Evolutionary conservation across 2,329 filamentous ascomycete species (phyloP).

Genomic region (Elsinoe fawcettii): DNA sequence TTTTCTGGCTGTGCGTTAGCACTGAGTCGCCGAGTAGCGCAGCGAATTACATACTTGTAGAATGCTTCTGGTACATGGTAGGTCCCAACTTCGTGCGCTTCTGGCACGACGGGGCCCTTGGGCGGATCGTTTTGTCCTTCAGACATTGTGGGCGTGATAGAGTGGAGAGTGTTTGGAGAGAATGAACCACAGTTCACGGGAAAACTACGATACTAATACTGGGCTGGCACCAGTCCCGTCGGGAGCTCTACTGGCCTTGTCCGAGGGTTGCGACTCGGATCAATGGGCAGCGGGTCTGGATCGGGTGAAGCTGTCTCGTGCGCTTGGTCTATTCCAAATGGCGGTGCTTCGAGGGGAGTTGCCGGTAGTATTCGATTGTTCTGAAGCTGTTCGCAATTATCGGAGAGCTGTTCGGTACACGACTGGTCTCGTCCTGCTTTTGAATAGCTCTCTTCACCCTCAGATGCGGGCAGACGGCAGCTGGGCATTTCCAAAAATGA

Average conservation of each 20-base stretch:
- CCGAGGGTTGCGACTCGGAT: slow-evolving; percentile 15
- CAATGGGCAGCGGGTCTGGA: slow-evolving; percentile 13
- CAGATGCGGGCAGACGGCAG: slow-evolving; percentile 12
- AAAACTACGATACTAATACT: slow-evolving; percentile 5
- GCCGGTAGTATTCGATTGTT: not conserved
- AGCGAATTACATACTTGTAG: slow-evolving; percentile 39
- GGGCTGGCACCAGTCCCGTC: slow-evolving; percentile 2
- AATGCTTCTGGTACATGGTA: slow-evolving; percentile 55
- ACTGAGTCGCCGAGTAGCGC: too few species aligned
- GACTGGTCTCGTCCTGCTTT: not conserved
- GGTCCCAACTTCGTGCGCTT: slow-evolving; percentile 70
- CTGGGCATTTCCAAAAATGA: slow-evolving; percentile 10
- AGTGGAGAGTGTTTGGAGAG: not conserved
- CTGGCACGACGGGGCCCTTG: slow-evolving; percentile 53
- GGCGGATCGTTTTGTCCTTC: slow-evolving; percentile 37
- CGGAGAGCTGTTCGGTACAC: not conserved
- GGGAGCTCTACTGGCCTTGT: not conserved
- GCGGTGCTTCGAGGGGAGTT: not conserved
- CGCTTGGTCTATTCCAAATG: slow-evolving; percentile 3
- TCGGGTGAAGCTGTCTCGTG: slow-evolving; percentile 11
- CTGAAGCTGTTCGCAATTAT: not conserved
- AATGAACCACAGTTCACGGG: not conserved
- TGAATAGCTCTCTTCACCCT: not conserved
- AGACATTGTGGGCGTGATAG: slow-evolving; percentile 31
- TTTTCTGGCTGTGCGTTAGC: slow-evolving; percentile 38